phyloP scores from a whole-genome alignment of 495 filamentous ascomycete genomes.

The Neurospora sp. region DNA sequence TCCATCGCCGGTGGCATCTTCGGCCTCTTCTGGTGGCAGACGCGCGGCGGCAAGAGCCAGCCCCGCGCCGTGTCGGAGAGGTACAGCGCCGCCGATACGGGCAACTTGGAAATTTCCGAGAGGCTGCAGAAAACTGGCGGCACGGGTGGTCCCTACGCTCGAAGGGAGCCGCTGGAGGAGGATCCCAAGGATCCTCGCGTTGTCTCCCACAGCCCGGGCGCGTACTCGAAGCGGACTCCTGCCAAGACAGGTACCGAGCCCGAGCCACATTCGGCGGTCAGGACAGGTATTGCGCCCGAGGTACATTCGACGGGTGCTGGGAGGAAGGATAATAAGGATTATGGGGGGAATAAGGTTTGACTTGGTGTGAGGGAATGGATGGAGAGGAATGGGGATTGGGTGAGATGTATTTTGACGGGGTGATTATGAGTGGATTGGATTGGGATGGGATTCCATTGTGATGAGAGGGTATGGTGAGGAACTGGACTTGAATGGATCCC shows the following conservation, averaged over 20 bases:
- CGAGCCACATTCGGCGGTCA: neutral
- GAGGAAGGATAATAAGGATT: neutral
- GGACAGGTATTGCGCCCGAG: neutral
- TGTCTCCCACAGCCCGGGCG: neutral
- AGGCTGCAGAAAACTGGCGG: conserved; percentile 7
- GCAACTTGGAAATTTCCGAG: conserved; percentile 6
- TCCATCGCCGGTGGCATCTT: conserved; percentile 6
- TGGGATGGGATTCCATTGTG: neutral
- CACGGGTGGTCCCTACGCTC: conserved; percentile 10
- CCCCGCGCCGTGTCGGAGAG: conserved; percentile 7
- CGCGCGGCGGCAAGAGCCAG: conserved; percentile 16
- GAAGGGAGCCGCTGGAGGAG: neutral
- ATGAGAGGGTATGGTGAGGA: neutral
- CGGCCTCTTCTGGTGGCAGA: conserved; percentile 12
- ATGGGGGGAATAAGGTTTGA: neutral
- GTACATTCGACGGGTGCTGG: neutral
- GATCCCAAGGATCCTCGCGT: conserved; percentile 11
- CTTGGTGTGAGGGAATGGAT: neutral
- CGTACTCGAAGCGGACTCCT: conserved; percentile 8
- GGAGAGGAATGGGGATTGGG: neutral
- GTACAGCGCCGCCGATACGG: neutral
- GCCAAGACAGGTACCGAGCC: neutral
- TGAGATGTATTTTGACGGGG: neutral
- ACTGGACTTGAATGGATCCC: neutral
- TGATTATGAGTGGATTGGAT: neutral